A percentile compares a stretch with the other conserved stretches of the same genome.
Conservation (phyloP, 2,329 filamentous ascomycete genomes). For the Xenoacremonium recifei region DNA sequence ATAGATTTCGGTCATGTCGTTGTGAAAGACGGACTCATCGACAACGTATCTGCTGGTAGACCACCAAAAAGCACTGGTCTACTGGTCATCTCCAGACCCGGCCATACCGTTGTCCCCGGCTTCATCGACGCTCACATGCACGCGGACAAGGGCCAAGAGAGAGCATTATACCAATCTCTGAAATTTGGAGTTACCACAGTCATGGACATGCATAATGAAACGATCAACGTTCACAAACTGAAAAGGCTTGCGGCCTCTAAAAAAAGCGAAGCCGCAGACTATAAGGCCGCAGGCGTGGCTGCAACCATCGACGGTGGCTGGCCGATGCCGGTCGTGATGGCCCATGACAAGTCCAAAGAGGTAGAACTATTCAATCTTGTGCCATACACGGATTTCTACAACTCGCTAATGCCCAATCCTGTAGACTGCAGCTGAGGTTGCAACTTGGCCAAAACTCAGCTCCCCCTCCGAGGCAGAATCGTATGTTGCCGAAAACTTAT, state of each 20-base stretch:
- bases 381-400: not conserved
- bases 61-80: constrained; percentile 13
- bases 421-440: constrained; percentile 4
- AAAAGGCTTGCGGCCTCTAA: constrained; percentile 20
- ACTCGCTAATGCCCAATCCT: too few relatives aligned
- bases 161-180: constrained; percentile 38
- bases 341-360: constrained; percentile 24
- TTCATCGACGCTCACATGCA: constrained; percentile 52
- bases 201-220: constrained; percentile 47
- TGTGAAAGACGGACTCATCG: constrained; percentile 40
- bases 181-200: constrained; percentile 52
- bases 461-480: constrained; percentile 37
- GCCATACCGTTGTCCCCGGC: constrained; percentile 47
- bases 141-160: constrained; percentile 35
- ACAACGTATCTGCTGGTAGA: constrained; percentile 14
- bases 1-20: constrained; percentile 40
- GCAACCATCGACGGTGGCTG: constrained; percentile 52
- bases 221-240: constrained; percentile 29
- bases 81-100: constrained; percentile 38
- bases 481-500: constrained; percentile 38
- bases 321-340: constrained; percentile 31
- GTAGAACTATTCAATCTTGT: constrained; percentile 10
- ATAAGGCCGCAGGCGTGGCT: constrained; percentile 46
- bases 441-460: constrained; percentile 41
- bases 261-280: constrained; percentile 37